A percentile compares a stretch with the other conserved stretches of the same genome.
Conservation (phyloP, 2,329 filamentous ascomycete genomes). For the Aspergillus ruber region DNA sequence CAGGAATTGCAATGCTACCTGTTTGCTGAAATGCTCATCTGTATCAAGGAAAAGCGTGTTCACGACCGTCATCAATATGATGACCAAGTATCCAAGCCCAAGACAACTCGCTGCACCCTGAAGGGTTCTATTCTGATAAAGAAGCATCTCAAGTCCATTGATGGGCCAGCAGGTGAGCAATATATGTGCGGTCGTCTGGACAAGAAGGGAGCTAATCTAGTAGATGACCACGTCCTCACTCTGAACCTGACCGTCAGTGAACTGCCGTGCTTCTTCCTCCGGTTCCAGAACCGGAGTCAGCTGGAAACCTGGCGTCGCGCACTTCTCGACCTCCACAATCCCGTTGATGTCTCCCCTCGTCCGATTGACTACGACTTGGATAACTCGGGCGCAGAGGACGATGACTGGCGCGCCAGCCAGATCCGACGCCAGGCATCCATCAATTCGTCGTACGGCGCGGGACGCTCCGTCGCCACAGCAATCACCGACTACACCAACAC, state of each 20-base stretch:
- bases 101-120: slow-evolving; percentile 71
- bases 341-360: slow-evolving; percentile 54
- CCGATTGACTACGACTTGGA: slow-evolving; percentile 75
- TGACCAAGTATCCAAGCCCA: slow-evolving; percentile 49
- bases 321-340: slow-evolving; percentile 68
- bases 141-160: slow-evolving; percentile 91
- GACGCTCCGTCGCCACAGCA: slow-evolving; percentile 76
- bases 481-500: slow-evolving; percentile 87
- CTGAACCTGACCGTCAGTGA: slow-evolving; percentile 86
- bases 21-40: slow-evolving; percentile 98
- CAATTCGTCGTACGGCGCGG: slow-evolving; percentile 73
- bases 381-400: slow-evolving; percentile 77
- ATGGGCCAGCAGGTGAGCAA: slow-evolving; percentile 47
- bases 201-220: not conserved
- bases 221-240: slow-evolving; percentile 77
- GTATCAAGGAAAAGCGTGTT: slow-evolving; percentile 92
- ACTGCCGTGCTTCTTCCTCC: slow-evolving; percentile 86
- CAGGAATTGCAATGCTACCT: slow-evolving; percentile 96
- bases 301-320: slow-evolving; percentile 87
- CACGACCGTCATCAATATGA: slow-evolving; percentile 55
- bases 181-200: not conserved
- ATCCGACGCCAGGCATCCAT: slow-evolving; percentile 72
- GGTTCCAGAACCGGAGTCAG: slow-evolving; percentile 72
- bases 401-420: slow-evolving; percentile 62
- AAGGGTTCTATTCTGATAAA: slow-evolving; percentile 98